phyloP scores from a whole-genome alignment of 179 eudicot genomes.

The Pouteria campechiana region DNA sequence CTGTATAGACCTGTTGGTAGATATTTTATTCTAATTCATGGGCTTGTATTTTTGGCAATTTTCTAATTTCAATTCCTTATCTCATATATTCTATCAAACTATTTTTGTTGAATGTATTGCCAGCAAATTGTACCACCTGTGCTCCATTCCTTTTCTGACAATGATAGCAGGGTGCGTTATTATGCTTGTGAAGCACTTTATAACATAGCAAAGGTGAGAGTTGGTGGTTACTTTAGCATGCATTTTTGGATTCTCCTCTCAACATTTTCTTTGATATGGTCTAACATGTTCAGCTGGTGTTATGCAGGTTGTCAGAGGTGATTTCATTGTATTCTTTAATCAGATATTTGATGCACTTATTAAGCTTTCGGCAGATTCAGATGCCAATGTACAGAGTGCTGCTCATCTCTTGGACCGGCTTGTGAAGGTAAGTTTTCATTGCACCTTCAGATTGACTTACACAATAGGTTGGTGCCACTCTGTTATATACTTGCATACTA shows the following conservation, averaged over 20 bases:
- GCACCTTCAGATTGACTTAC: not conserved
- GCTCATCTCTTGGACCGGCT: slow-evolving; percentile 98
- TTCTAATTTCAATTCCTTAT: not conserved
- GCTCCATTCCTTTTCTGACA: slow-evolving; percentile 74
- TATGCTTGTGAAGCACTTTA: slow-evolving; percentile 99
- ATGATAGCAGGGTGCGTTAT: slow-evolving; percentile 97
- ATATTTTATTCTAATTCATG: too few relatives aligned
- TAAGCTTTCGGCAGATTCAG: slow-evolving; percentile 95
- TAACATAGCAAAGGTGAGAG: slow-evolving; percentile 91
- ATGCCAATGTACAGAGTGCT: slow-evolving; percentile 98
- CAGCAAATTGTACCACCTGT: slow-evolving; percentile 99
- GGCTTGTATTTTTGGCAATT: slow-evolving; percentile 2
- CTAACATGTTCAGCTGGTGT: slow-evolving; percentile 9
- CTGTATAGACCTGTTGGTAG: too few relatives aligned
- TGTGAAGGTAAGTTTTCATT: slow-evolving; percentile 54
- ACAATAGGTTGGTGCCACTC: too few relatives aligned
- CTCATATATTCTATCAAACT: slow-evolving; percentile 1
- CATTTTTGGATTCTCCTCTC: not conserved
- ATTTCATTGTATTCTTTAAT: slow-evolving; percentile 88
- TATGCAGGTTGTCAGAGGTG: slow-evolving; percentile 98
- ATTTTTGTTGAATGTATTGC: too few relatives aligned
- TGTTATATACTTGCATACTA: not conserved
- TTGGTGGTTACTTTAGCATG: not conserved
- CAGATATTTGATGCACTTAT: slow-evolving; percentile 94
- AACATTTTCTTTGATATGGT: not conserved